Base-by-base conservation (phyloP, 139 green algal species). In the Chlorella sp. region DNA sequence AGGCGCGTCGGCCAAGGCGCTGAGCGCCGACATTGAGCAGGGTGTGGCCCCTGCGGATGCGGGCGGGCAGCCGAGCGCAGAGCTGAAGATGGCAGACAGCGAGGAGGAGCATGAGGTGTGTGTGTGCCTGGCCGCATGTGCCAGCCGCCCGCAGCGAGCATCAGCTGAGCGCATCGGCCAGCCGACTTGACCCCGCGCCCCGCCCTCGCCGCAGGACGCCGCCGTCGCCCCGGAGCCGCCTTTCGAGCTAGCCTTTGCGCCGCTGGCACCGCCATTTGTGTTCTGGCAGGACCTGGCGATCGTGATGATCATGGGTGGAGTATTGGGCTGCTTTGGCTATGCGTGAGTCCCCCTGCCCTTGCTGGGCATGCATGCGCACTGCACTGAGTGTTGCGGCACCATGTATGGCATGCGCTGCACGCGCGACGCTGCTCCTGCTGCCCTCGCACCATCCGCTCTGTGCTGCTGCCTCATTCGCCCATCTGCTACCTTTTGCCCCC, bases 231-330 rank as follows among this genome's bases (percentile, higher is more conserved):
- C n/a, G n/a, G 63, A 51, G 12, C 63, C 55, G 51, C 51, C 68
- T 0, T 74, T 74, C 23, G 68, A 74, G 27, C 51, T 51, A 17
- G 38, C 68, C 11, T 74, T 74, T 55, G 68, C 68, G 12, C 35
- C 25, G 27, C 68, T 53, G 38, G 4, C 4, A 9, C 36, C 36
- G 68, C 68, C 68, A 12, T 65, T 74, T 29, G 14, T 5, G 38
- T 74, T 64, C 11, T 74, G 55, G 36, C 51, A 66, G n/a, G 68
- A 74, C 51, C 51, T 38, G 12, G 25, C 53, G 38, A 36, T 65
- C 38, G 38, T 74, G 38, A 3, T 15, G 2, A 14, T 74, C 25
- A 36, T 74, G 51, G 68, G 68, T 51, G 68, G 51, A 0, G 67
- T 25, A 1, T 14, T 74, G 50, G 68, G 68, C 3, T 36, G 27